These are phyloP conservation scores for Penicillium hordei DNA, from an alignment of 2,329 filamentous ascomycete species.

Conservation along the genomic window DNA sequence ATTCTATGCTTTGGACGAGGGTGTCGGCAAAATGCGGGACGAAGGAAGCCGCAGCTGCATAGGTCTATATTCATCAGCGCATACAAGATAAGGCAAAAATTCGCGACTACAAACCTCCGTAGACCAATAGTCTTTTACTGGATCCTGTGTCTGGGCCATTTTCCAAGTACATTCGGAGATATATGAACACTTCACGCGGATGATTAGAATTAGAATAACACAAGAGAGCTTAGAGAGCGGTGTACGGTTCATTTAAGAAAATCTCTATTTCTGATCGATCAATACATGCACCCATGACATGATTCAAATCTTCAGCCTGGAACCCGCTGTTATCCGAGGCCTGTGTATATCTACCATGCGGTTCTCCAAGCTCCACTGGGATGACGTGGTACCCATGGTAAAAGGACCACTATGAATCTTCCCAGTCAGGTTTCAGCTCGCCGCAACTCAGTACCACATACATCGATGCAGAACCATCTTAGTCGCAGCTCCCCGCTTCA, in stretches of 20 bases:
- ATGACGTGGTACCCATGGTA: too few species aligned
- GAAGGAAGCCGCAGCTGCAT: constrained; percentile 14
- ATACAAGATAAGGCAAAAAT: background rate
- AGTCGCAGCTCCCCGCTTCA: too few species aligned
- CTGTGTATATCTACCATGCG: too few species aligned
- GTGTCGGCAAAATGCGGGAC: constrained; percentile 4
- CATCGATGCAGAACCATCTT: too few species aligned
- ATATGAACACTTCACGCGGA: background rate
- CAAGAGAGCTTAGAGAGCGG: background rate
- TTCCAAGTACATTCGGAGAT: background rate
- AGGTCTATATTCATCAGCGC: constrained; percentile 3
- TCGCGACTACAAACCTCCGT: constrained; percentile 1
- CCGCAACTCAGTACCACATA: too few species aligned
- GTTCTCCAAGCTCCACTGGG: too few species aligned
- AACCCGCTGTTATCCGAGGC: background rate
- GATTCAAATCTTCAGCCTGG: background rate
- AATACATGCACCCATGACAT: background rate
- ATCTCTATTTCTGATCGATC: background rate
- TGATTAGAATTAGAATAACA: background rate
- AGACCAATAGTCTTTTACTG: constrained; percentile 8
- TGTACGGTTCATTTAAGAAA: background rate
- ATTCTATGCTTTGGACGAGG: constrained; percentile 1
- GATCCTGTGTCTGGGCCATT: background rate
- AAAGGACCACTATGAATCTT: too few species aligned
- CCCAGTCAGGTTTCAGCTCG: too few species aligned